Base-by-base conservation (phyloP, 1,139 yeast species). In the Kodamaea alishanica region DNA sequence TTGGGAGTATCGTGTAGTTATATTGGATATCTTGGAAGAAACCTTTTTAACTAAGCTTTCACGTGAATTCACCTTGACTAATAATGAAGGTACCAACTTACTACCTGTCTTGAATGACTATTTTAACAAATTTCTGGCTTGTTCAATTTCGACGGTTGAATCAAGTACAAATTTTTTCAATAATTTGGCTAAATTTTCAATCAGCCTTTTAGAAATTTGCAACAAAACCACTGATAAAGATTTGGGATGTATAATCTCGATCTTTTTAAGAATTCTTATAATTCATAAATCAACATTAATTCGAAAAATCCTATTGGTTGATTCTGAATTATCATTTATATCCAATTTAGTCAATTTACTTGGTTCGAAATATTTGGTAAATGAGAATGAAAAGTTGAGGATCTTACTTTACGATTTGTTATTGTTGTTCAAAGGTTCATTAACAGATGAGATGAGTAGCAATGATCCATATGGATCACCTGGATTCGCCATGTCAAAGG, bases 371-470 rank as follows among this genome's bases (percentile, higher is more conserved):
- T 62, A 70, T 25, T 60, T 79, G 39, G 39, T 51, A 1, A 38
- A 64, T 3, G 62, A 60, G 28, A 70, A 71, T 49, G 75, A 77
- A 35, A 76, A 76, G 46, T 55, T 83, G 43, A 76, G 75, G 49
- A 76, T 83, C 39, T 60, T 83, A 45, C 60, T 83, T 1, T 81
- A 81, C 50, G 92, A 84, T 54, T 66, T 83, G 33, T 58, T 83
- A 30, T 61, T 80, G 2, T 73, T 85, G 3, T 62, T 82, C 51
- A 81, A 80, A 51, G 58, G 60, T 2, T 54, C 68, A 1, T 46
- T 68, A 7, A 57, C 65, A 2, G 61, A 51, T 33, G 50, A 41
- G 27, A 37, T 55, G 6, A 48, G 50, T 8, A 26, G 45, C 8
- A 42, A 38, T 11, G 59, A 50, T 23, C 35, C 38, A 12, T 51